Evolutionary conservation across 257 asterid genomes (phyloP).

Genomic region (Oldenlandia corymbosa): DNA sequence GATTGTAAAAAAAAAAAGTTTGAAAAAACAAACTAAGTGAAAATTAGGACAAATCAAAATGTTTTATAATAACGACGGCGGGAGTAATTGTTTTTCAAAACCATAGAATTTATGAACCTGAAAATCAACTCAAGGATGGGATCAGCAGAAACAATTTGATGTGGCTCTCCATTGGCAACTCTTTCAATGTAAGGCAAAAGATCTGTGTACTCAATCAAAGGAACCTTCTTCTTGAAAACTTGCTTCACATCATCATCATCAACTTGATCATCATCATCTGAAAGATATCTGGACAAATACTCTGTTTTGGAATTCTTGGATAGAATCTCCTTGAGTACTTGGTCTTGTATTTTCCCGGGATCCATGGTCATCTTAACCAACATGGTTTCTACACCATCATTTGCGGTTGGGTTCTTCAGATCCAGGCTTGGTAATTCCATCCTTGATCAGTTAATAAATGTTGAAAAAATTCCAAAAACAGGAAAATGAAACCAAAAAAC

Average conservation of each 20-base stretch:
- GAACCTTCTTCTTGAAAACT: slow-evolving; percentile 10
- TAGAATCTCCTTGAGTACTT: slow-evolving; percentile 10
- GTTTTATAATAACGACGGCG: no score
- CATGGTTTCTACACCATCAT: not conserved
- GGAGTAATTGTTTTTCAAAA: no score
- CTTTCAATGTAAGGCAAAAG: slow-evolving; percentile 7
- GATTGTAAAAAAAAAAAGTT: no score
- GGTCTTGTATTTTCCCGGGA: not conserved
- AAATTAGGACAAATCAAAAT: no score
- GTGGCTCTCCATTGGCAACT: slow-evolving; percentile 15
- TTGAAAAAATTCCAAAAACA: no score
- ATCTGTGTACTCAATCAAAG: slow-evolving; percentile 1
- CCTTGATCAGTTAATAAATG: no score
- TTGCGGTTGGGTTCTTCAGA: not conserved
- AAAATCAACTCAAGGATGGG: not conserved
- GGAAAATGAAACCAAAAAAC: no score
- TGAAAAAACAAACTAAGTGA: no score
- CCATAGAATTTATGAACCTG: slow-evolving; percentile 5
- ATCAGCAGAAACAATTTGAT: not conserved
- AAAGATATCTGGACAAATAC: not conserved
- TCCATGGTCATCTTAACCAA: slow-evolving; percentile 2
- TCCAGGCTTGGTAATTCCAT: not conserved
- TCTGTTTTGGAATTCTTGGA: slow-evolving; percentile 11
- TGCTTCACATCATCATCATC: not conserved
- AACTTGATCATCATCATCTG: not conserved